Evolutionary conservation across 352 stramenopile genomes (phyloP), one percentile per base, ranked within the genome.

Genomic region (Globisporangium spiculum): DNA sequence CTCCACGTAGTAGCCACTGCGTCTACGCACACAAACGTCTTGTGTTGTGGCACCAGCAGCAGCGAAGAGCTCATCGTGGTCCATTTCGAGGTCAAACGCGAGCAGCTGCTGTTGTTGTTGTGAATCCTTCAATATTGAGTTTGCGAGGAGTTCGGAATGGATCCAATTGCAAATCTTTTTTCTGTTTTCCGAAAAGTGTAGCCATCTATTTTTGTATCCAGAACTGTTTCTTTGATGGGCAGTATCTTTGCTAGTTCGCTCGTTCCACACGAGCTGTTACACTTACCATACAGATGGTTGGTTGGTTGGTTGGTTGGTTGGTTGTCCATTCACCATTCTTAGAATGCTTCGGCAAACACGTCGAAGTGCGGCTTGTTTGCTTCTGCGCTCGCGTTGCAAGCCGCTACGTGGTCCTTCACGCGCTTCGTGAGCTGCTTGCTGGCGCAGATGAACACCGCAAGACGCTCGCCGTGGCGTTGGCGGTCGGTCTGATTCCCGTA

Each of bases 341-440:
- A 81, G 36, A 82, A 76, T 12, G 50, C 30, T 57, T 81, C 75
- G 2, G 75, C 65, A 58, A 72, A 81, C 30, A 69, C 72, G 56
- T 81, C 66, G 26, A 82, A 56, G 34, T 48, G 30, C 4, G 27
- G 14, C 2, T 0, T 3, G 36, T 22, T 36, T 18, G n/a, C 10
- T 7, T 22, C 41, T 56, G 18, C 3, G 1, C 10, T 18, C 30
- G 63, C 63, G 52, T 53, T 58, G 9, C 54, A 52, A 4, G n/a
- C 41, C 3, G 71, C 68, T n/a, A 70, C 65, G 0, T 62, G 63
- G 55, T 58, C 18, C 64, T 82, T 82, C 60, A 82, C 59, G n/a
- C 34, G 52, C 41, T 58, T 68, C 12, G 75, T 67, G n/a, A 75
- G 65, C 9, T 26, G 9, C 36, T 41, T 46, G 16, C 55, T 73